Percentiles rank a stretch among this genome's conserved stretches.
phyloP scores from a whole-genome alignment of 176 grass and related monocot genomes.

The Calamus simplicifolius region DNA sequence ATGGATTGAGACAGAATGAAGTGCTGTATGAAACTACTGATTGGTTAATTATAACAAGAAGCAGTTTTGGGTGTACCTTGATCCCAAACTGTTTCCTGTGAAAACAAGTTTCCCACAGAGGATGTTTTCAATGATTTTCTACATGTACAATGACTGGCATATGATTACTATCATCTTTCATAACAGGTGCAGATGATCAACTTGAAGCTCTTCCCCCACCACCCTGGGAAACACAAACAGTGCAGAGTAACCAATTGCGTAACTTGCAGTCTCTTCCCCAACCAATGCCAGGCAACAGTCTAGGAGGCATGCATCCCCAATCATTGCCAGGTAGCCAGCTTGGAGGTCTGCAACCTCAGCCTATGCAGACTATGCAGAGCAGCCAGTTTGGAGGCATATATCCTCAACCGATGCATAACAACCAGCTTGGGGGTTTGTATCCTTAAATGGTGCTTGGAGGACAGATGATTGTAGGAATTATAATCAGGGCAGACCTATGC shows the following conservation, averaged over 20 bases:
- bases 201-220: conserved; percentile 38
- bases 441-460: conserved; percentile 50
- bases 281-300: conserved; percentile 47
- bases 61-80: too few species aligned
- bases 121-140: too few species aligned
- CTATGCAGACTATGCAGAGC: conserved; percentile 18
- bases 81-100: too few species aligned
- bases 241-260: conserved; percentile 34
- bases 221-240: conserved; percentile 55
- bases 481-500: conserved; percentile 32
- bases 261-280: conserved; percentile 43
- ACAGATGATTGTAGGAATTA: conserved; percentile 40
- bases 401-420: conserved; percentile 25
- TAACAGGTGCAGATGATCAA: conserved; percentile 35
- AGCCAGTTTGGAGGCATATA: conserved; percentile 49
- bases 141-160: not conserved
- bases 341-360: conserved; percentile 23
- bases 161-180: conserved; percentile 16
- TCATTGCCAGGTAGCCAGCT: conserved; percentile 33
- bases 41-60: too few species aligned
- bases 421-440: conserved; percentile 46
- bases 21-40: too few species aligned
- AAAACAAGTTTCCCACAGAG: too few species aligned
- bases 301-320: conserved; percentile 36
- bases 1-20: too few species aligned